These are phyloP conservation scores for Peniophora sp. DNA, from an alignment of 1,284 basidiomycete genomes.

Conservation along the genomic window DNA sequence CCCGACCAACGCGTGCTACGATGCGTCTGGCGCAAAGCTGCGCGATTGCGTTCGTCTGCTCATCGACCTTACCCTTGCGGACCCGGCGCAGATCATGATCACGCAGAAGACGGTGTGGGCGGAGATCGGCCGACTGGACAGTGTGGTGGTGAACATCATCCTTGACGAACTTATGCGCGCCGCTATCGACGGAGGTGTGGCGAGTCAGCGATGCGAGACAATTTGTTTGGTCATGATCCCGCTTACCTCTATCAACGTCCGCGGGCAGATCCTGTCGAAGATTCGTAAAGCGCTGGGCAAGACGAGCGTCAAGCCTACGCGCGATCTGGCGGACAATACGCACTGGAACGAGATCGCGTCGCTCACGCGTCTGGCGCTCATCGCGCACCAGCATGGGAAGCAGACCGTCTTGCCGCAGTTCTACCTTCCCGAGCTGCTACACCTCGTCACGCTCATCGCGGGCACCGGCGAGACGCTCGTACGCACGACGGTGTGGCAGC, in stretches of 20 bases:
- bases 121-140: conserved; percentile 65
- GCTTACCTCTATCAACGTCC: conserved; percentile 68
- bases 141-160: conserved; percentile 58
- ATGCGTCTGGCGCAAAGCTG: conserved; percentile 63
- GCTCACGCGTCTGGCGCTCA: conserved; percentile 64
- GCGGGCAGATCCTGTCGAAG: conserved; percentile 71
- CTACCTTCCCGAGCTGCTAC: conserved; percentile 76
- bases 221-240: conserved; percentile 70
- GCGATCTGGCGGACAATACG: conserved; percentile 58
- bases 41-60: conserved; percentile 74
- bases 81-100: conserved; percentile 59
- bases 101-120: conserved; percentile 73
- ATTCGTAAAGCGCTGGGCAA: conserved; percentile 75
- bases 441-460: conserved; percentile 69
- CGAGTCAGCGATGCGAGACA: conserved; percentile 66
- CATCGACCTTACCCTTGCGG: conserved; percentile 66
- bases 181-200: conserved; percentile 75
- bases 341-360: conserved; percentile 84
- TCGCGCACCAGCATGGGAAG: conserved; percentile 62
- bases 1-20: conserved; percentile 56
- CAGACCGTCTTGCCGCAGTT: conserved; percentile 63
- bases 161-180: conserved; percentile 73
- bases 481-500: conserved; percentile 74
- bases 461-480: conserved; percentile 69
- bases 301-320: conserved; percentile 57